Conservation (phyloP, 768 basidiomycete species). For the Hygrocybe coccinea region DNA sequence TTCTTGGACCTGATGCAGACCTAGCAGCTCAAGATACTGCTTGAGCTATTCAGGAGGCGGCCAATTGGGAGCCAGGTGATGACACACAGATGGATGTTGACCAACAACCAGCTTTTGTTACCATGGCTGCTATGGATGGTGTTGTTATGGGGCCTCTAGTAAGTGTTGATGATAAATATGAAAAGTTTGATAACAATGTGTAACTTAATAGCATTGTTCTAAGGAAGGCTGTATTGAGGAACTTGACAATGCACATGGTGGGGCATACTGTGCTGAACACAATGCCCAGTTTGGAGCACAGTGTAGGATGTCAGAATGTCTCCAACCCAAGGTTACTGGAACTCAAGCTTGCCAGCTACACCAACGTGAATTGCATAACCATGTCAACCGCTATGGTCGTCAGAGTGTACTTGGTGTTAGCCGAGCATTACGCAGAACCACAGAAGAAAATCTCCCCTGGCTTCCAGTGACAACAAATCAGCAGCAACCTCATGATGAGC, state of each 20-base stretch:
- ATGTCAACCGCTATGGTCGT: neutral
- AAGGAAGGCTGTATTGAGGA: slow-evolving; percentile 2
- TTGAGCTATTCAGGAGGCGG: neutral
- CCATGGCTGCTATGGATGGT: slow-evolving; percentile 13
- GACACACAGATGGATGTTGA: neutral
- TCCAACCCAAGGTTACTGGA: neutral
- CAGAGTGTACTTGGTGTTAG: neutral
- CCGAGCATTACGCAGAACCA: neutral
- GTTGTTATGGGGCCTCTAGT: slow-evolving; percentile 11
- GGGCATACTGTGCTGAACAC: neutral
- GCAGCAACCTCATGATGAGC: slow-evolving; percentile 8
- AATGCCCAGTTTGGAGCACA: neutral
- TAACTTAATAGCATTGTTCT: slow-evolving; percentile 7
- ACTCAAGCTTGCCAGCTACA: slow-evolving; percentile 6
- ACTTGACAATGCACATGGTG: slow-evolving; percentile 7
- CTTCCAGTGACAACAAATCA: neutral
- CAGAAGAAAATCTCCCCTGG: neutral
- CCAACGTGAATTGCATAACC: neutral
- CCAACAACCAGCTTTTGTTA: neutral
- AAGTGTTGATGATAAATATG: neutral
- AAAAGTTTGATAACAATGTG: neutral
- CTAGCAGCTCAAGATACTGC: neutral
- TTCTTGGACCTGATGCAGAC: neutral
- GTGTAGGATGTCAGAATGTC: slow-evolving; percentile 6
- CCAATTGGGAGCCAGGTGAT: neutral